phyloP scores from a whole-genome alignment of 805 yeast species.

The Candida insectalens region DNA sequence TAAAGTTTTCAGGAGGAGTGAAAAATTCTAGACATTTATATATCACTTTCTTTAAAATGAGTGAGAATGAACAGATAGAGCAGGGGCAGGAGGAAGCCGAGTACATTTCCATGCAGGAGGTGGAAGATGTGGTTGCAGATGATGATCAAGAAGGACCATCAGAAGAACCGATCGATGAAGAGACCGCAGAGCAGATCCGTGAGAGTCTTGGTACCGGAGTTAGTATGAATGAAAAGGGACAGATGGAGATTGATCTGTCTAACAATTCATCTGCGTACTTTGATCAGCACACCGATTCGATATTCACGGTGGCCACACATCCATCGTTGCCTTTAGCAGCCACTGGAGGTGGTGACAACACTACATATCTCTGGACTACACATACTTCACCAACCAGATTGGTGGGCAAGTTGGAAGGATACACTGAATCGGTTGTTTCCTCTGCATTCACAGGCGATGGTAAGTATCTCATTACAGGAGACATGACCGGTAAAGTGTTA shows the following conservation, averaged over 20 bases:
- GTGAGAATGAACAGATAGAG: no score
- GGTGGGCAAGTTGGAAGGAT: slow-evolving; percentile 69
- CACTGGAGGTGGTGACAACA: slow-evolving; percentile 94
- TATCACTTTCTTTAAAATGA: no score
- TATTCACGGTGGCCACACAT: slow-evolving; percentile 73
- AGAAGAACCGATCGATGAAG: slow-evolving; percentile 23
- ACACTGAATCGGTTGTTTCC: slow-evolving; percentile 78
- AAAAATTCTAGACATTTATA: no score
- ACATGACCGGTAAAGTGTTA: slow-evolving; percentile 84
- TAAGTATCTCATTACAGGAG: slow-evolving; percentile 73
- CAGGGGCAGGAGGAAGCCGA: slow-evolving; percentile 18
- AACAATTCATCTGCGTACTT: slow-evolving; percentile 87
- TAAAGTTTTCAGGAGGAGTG: neutral
- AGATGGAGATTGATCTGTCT: slow-evolving; percentile 73
- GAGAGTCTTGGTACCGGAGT: slow-evolving; percentile 15
- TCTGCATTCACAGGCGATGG: slow-evolving; percentile 85
- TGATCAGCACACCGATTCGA: slow-evolving; percentile 83
- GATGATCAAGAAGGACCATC: slow-evolving; percentile 29
- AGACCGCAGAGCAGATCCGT: slow-evolving; percentile 27
- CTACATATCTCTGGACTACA: slow-evolving; percentile 87
- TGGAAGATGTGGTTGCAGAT: slow-evolving; percentile 19
- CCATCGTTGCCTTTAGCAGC: slow-evolving; percentile 78
- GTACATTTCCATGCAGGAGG: slow-evolving; percentile 20
- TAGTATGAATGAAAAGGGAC: slow-evolving; percentile 32
- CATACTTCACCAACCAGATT: slow-evolving; percentile 77